These are phyloP conservation scores for Lojkania enalia DNA, from an alignment of 2,329 filamentous ascomycete species.

Conservation along the genomic window DNA sequence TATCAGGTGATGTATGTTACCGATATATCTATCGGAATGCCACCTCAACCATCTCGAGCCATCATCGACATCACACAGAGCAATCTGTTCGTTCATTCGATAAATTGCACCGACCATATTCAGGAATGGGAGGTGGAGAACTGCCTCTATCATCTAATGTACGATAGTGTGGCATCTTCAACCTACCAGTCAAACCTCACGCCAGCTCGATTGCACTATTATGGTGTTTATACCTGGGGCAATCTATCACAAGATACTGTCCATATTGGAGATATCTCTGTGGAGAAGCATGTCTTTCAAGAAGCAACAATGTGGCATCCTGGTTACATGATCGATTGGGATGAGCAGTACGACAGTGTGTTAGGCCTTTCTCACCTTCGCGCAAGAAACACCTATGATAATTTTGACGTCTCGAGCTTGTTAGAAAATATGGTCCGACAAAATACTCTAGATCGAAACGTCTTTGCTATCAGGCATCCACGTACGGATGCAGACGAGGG, in stretches of 20 bases:
- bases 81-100: neutral
- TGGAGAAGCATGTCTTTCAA: slow-evolving; percentile 3
- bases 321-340: slow-evolving; percentile 4
- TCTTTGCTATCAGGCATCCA: slow-evolving; percentile 6
- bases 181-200: neutral
- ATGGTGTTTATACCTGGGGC: slow-evolving; percentile 8
- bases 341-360: slow-evolving; percentile 5
- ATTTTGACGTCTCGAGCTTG: neutral
- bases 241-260: slow-evolving; percentile 7
- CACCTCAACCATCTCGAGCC: neutral
- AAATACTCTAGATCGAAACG: slow-evolving; percentile 3
- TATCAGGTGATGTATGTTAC: neutral
- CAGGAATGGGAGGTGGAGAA: neutral
- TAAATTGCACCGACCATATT: neutral
- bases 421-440: slow-evolving; percentile 8
- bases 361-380: slow-evolving; percentile 5
- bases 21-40: neutral
- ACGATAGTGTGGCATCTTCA: neutral
- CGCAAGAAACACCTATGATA: slow-evolving; percentile 1
- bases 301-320: slow-evolving; percentile 5
- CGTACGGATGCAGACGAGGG: slow-evolving; percentile 6
- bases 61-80: neutral
- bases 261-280: slow-evolving; percentile 1
- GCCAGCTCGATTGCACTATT: slow-evolving; percentile 1
- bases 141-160: neutral